Evolutionary conservation across 2,329 filamentous ascomycete species (phyloP).

Genomic region (Pestalotiopsis sp.): DNA sequence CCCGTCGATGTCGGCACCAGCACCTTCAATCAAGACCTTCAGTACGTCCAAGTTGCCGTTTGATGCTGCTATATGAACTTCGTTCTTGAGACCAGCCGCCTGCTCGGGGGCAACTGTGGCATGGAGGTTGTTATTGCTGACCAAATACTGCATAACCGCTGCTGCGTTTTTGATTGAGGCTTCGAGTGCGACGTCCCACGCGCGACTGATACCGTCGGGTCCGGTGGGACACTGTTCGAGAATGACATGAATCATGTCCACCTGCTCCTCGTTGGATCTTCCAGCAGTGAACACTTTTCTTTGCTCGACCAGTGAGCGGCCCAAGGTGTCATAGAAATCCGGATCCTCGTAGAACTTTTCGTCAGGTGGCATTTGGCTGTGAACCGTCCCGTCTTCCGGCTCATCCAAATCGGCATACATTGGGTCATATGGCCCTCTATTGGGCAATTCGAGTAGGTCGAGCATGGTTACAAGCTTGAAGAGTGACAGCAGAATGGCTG

Average conservation of each 20-base stretch:
- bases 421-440: background rate
- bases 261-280: background rate
- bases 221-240: background rate
- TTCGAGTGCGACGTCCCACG: background rate
- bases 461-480: background rate
- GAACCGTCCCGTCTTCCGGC: background rate
- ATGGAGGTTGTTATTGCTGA: background rate
- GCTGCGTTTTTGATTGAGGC: background rate
- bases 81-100: background rate
- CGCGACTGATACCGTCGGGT: background rate
- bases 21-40: background rate
- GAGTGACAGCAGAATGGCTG: no score
- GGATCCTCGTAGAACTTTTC: background rate
- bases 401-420: background rate
- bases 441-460: background rate
- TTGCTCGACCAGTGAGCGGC: background rate
- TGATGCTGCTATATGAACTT: background rate
- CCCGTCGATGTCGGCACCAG: background rate
- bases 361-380: background rate
- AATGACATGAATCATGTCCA: background rate
- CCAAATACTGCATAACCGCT: background rate
- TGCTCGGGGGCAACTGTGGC: background rate
- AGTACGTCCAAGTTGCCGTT: background rate
- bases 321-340: background rate
- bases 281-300: background rate